Percentiles rank a stretch among this genome's conserved stretches.
These are phyloP conservation scores for Ophiostoma piceae DNA, from an alignment of 2,329 filamentous ascomycete species.

Conservation along the genomic window DNA sequence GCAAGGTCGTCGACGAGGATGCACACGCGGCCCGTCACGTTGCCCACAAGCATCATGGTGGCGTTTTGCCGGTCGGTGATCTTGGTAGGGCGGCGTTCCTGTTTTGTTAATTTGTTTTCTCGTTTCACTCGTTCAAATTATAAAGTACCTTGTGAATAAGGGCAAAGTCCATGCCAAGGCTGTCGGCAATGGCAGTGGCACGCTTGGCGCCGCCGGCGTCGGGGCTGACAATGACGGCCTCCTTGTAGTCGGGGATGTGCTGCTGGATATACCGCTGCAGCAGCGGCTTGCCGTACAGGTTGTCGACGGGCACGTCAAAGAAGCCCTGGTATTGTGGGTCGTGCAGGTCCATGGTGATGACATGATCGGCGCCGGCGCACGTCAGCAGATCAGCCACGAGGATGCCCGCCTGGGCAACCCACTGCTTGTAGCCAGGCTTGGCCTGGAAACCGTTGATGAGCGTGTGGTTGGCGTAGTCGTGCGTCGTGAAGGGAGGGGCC, in stretches of 20 bases:
- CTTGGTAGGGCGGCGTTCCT: constrained; percentile 57
- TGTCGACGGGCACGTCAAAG: constrained; percentile 98
- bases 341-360: constrained; percentile 92
- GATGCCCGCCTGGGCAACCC: constrained; percentile 95
- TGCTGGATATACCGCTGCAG: constrained; percentile 68
- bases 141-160: constrained; percentile 85
- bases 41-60: constrained; percentile 78
- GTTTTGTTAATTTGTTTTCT: background rate
- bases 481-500: constrained; percentile 52
- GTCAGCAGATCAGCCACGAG: constrained; percentile 90
- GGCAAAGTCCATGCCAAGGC: constrained; percentile 88
- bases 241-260: constrained; percentile 75
- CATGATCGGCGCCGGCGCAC: constrained; percentile 91
- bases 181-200: constrained; percentile 90
- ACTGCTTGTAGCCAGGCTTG: constrained; percentile 93
- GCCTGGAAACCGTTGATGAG: constrained; percentile 60
- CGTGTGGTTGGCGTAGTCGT: constrained; percentile 58
- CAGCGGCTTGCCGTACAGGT: constrained; percentile 80
- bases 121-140: constrained; percentile 18
- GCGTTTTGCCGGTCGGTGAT: constrained; percentile 72
- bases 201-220: constrained; percentile 96
- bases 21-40: constrained; percentile 64
- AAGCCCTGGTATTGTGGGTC: constrained; percentile 98
- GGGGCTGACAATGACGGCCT: constrained; percentile 89
- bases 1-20: constrained; percentile 93